Evolutionary conservation across 164 flowering plant species (phyloP).

Genomic region (Vitis vinifera): DNA sequence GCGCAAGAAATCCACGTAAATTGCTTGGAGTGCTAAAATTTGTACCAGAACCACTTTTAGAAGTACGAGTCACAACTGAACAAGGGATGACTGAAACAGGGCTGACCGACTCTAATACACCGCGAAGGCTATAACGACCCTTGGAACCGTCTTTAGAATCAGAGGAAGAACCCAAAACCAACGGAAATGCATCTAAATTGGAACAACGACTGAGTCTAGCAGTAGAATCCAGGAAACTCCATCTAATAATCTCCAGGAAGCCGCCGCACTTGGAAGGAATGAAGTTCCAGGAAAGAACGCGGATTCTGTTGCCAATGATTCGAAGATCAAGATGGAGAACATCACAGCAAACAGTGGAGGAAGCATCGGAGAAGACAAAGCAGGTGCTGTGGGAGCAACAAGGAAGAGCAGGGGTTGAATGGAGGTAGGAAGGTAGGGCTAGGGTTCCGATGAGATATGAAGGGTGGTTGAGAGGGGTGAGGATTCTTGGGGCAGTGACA

Average conservation of each 20-base stretch:
- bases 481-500: conserved; percentile 28
- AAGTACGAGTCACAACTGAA: conserved; percentile 16
- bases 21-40: conserved; percentile 13
- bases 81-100: conserved; percentile 72
- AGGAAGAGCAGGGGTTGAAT: conserved; percentile 14
- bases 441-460: conserved; percentile 61
- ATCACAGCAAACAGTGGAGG: conserved; percentile 60
- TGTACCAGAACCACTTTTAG: background rate
- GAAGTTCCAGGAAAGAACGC: conserved; percentile 76
- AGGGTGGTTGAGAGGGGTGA: conserved; percentile 44
- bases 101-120: conserved; percentile 58
- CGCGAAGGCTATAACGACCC: conserved; percentile 35
- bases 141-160: conserved; percentile 9
- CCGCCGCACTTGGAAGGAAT: conserved; percentile 61
- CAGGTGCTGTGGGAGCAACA: conserved; percentile 34
- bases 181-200: conserved; percentile 20
- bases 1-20: conserved; percentile 60
- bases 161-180: conserved; percentile 17
- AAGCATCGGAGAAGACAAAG: conserved; percentile 63
- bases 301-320: conserved; percentile 44
- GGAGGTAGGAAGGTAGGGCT: conserved; percentile 30
- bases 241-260: conserved; percentile 71
- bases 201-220: conserved; percentile 15
- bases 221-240: conserved; percentile 40
- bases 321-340: conserved; percentile 47